Conservation (phyloP, 495 filamentous ascomycete species). For the Xylaria palmicola region DNA sequence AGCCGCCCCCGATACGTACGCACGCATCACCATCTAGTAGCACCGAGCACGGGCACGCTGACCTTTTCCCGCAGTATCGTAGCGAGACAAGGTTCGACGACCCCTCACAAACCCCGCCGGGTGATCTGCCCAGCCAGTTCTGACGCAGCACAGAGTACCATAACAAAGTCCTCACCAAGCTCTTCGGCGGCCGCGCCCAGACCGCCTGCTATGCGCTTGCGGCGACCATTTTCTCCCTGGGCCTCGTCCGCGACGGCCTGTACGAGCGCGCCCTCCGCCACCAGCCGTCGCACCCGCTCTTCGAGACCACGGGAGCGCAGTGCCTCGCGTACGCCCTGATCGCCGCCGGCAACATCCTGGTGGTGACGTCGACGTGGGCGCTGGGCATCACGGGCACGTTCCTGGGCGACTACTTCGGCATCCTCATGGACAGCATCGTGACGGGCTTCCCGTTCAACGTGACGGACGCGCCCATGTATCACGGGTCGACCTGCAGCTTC, state of each 20-base stretch:
- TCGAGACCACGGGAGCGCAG: slow-evolving; percentile 51
- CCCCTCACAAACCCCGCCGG: slow-evolving; percentile 4
- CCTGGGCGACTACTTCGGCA: slow-evolving; percentile 96
- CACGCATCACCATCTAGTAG: neutral
- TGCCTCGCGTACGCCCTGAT: slow-evolving; percentile 67
- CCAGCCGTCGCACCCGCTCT: slow-evolving; percentile 72
- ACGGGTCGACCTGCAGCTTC: slow-evolving; percentile 89
- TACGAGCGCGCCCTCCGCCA: slow-evolving; percentile 72
- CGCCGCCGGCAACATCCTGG: slow-evolving; percentile 75
- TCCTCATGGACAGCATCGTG: slow-evolving; percentile 92
- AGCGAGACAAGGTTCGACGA: slow-evolving; percentile 61
- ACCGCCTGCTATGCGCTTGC: slow-evolving; percentile 89
- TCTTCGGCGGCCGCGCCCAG: slow-evolving; percentile 78
- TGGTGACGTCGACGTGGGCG: slow-evolving; percentile 83
- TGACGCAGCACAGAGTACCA: slow-evolving; percentile 69
- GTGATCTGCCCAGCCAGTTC: neutral
- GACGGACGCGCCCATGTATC: slow-evolving; percentile 93
- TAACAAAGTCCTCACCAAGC: slow-evolving; percentile 80
- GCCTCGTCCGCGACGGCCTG: slow-evolving; percentile 77
- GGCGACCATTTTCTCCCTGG: slow-evolving; percentile 82
- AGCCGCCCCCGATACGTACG: slow-evolving; percentile 31
- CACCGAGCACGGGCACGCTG: slow-evolving; percentile 22
- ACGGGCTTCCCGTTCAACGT: slow-evolving; percentile 96
- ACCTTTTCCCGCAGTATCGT: slow-evolving; percentile 49
- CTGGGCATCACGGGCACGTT: slow-evolving; percentile 97